Conservation (phyloP, 495 filamentous ascomycete species). For the Ascodesmis nigricans region DNA sequence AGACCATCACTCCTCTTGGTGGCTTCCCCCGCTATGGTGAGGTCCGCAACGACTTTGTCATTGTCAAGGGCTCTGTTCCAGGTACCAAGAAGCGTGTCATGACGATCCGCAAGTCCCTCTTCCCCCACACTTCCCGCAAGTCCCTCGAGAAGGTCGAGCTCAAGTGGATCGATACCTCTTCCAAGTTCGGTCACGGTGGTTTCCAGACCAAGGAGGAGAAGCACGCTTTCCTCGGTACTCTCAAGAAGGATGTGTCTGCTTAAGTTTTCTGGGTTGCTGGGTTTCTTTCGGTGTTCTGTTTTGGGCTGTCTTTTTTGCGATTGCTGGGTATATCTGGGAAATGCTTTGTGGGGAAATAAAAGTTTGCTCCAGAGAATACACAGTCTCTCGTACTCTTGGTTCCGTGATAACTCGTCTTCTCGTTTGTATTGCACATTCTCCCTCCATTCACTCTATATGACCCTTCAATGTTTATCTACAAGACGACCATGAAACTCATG, state of each 20-base stretch:
- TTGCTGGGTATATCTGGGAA: conserved; percentile 4
- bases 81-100: conserved; percentile 99
- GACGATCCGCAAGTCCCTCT: conserved; percentile 98
- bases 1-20: conserved; percentile 74
- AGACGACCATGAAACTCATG: no score
- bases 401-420: no score
- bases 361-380: no score
- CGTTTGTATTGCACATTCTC: no score
- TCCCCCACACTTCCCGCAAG: conserved; percentile 82
- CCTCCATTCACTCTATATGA: no score
- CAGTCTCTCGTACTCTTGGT: no score
- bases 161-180: conserved; percentile 99
- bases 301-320: conserved; percentile 6
- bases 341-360: conserved; percentile 5
- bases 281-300: conserved; percentile 7
- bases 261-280: conserved; percentile 2
- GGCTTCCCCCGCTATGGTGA: conserved; percentile 98
- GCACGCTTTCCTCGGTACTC: conserved; percentile 75
- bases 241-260: conserved; percentile 84
- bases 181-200: conserved; percentile 99
- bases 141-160: conserved; percentile 97
- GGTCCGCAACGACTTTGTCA: conserved; percentile 97
- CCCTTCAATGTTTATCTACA: no score
- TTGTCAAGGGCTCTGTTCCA: conserved; percentile 92
- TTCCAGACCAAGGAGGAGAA: conserved; percentile 98